Evolutionary conservation across 768 basidiomycete species (phyloP), one percentile per base, ranked within the genome.

Genomic region (Trametes cingulata): DNA sequence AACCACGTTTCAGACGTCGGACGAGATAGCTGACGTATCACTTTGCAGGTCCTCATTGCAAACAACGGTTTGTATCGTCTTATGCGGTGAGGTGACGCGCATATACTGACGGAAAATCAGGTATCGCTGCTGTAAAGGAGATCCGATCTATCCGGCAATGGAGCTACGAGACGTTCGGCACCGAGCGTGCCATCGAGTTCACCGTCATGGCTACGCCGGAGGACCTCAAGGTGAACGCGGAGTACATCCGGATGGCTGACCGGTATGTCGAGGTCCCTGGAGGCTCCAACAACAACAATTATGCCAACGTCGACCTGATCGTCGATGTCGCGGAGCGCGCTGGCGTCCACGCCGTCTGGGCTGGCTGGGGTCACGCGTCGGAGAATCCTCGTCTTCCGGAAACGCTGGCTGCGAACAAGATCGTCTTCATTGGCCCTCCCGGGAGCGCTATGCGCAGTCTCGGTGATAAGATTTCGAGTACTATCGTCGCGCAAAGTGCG

Each of bases 171-270:
- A 95, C 95, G 0, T 99, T 99, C 75, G 97, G 97, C 61, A 87
- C 86, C 55, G 97, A 99, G 72, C 89, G 93, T 66, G 92, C 91
- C 55, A 83, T 99, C 77, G 95, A 99, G 74, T 98, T 99, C 81
- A 96, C 95, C 39, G 97, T 98, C 61, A 98, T 99, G 97, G 95
- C 97, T 51, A 99, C 97, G 13, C 97, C 97, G 22, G 97, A 99
- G 73, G 96, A 98, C 77, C 80, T 98, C 64, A 93, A 94, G 74
- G 95, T 98, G 74, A 99, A 99, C 69, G 97, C 97, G 33, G 97
- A 99, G 70, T 99, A 99, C 76, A 99, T 99, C 74, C 90, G 97
- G 62, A 99, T 99, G 97, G 97, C 97, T 42, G 97, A 99, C 74
- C 90, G 95, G 68, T 98, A 97, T 72, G 90, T 99, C 71, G 97